Conservation (phyloP, 2,329 filamentous ascomycete species). For the Diplodia corticola region DNA sequence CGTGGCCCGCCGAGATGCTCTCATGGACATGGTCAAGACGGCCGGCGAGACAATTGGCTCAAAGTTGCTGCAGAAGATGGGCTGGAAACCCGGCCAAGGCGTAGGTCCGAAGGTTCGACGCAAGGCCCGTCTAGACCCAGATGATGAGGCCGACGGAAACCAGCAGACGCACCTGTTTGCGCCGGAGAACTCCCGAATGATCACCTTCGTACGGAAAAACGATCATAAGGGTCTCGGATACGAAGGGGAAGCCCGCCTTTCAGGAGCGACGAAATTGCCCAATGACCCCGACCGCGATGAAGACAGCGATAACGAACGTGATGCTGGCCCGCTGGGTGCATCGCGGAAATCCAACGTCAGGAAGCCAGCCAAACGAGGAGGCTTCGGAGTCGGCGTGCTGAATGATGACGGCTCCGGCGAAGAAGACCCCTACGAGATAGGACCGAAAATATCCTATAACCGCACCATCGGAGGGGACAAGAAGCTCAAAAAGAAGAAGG, state of each 20-base stretch:
- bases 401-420: conserved; percentile 95
- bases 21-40: conserved; percentile 71
- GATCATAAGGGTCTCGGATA: conserved; percentile 72
- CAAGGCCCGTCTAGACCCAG: conserved; percentile 64
- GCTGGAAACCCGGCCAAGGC: conserved; percentile 92
- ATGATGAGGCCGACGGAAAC: conserved; percentile 45
- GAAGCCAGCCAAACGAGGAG: conserved; percentile 60
- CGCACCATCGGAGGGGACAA: conserved; percentile 78
- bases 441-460: conserved; percentile 86
- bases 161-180: conserved; percentile 72
- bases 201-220: conserved; percentile 64
- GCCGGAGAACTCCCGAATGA: conserved; percentile 74
- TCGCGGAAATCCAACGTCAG: conserved; percentile 42
- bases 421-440: conserved; percentile 90
- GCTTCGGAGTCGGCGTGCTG: conserved; percentile 82
- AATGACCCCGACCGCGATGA: conserved; percentile 37
- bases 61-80: conserved; percentile 86
- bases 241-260: conserved; percentile 58
- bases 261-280: conserved; percentile 29
- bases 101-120: conserved; percentile 84
- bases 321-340: conserved; percentile 27
- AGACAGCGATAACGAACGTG: conserved; percentile 23
- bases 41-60: conserved; percentile 83
- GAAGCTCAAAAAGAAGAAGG: conserved; percentile 63
- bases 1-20: conserved; percentile 49